Conservation (phyloP, 768 basidiomycete genomes). For the Porphyrellus cyaneotinctus region DNA sequence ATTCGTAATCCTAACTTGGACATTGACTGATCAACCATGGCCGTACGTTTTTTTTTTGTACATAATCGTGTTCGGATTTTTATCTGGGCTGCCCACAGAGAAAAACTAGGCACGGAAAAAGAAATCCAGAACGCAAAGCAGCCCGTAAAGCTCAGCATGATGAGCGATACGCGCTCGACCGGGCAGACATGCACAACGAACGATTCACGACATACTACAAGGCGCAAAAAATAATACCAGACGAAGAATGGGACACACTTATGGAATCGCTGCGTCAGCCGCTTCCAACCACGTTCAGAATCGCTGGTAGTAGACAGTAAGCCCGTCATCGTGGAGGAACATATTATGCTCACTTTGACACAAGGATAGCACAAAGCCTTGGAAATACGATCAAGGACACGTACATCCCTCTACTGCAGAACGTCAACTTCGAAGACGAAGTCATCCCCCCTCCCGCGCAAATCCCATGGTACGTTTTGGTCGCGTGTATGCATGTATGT, state of each 20-base stretch:
- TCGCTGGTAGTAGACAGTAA: slow-evolving; percentile 86
- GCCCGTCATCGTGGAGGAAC: background rate
- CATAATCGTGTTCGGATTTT: no score
- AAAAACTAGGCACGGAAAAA: slow-evolving; percentile 17
- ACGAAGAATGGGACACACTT: slow-evolving; percentile 77
- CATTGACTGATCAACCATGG: background rate
- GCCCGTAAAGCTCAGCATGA: background rate
- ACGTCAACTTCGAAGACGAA: slow-evolving; percentile 73
- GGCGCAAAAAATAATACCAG: slow-evolving; percentile 43
- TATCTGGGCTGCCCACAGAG: slow-evolving; percentile 8
- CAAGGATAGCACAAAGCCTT: slow-evolving; percentile 64
- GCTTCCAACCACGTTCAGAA: slow-evolving; percentile 90
- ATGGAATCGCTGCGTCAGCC: slow-evolving; percentile 61
- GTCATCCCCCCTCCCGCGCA: slow-evolving; percentile 74
- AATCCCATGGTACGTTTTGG: slow-evolving; percentile 67
- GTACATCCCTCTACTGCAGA: slow-evolving; percentile 62
- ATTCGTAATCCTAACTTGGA: background rate
- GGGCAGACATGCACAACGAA: slow-evolving; percentile 65
- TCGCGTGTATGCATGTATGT: no score
- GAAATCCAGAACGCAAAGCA: slow-evolving; percentile 12
- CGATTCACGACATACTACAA: slow-evolving; percentile 67
- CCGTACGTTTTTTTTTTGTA: background rate
- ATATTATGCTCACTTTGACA: slow-evolving; percentile 34
- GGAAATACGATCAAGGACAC: slow-evolving; percentile 67
- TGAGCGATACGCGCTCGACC: slow-evolving; percentile 42